Base-by-base conservation (phyloP, 176 grass and related monocot genomes). In the Poa pratensis region DNA sequence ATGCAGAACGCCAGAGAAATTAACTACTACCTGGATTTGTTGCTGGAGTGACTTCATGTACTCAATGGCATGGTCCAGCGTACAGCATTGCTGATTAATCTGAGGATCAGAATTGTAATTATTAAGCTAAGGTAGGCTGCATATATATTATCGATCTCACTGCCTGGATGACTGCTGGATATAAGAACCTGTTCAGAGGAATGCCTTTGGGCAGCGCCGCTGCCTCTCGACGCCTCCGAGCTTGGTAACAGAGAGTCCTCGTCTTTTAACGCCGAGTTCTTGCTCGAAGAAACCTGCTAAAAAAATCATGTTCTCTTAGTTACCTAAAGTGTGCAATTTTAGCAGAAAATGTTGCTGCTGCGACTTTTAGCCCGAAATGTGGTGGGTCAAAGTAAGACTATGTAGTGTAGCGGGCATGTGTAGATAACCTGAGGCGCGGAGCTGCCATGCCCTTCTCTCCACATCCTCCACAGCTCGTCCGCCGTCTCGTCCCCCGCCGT, bases 11-110 rank as follows among this genome's bases (percentile, higher is more conserved):
- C 68, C 23, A 46, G 39, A 45, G 69, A 45, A 46, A 48, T 60
- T 10, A 12, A 12, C 1, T 42, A 27, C 6, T 28, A 74, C 74
- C 75, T 77, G 75, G 75, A 77, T 77, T 4, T 77, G 75, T 40
- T 77, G 52, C 75, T 77, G 75, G 28, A 77, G 75, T 8, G 51
- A 77, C 75, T 57, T 77, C 75, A 77, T 57, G 75, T 77, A 77
- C 51, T 77, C 52, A 2, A 77, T 77, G 30, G 51, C 52, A 58
- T 77, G 75, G 52, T 58, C 75, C 18, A 77, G 52, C 13, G 28
- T 57, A 12, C 19, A 77, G 52, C 52, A 77, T 23, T 77, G 32
- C 6, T 58, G 30, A 16, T 77, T 32, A 9, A 13, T 39, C 75
- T 76, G 73, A 12, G 9, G 27, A 34, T 53, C 72, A 17, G 69